Evolutionary conservation across 1,139 yeast species (phyloP), one percentile per base, ranked within the genome.

Genomic region (Kluyveromyces sp.): DNA sequence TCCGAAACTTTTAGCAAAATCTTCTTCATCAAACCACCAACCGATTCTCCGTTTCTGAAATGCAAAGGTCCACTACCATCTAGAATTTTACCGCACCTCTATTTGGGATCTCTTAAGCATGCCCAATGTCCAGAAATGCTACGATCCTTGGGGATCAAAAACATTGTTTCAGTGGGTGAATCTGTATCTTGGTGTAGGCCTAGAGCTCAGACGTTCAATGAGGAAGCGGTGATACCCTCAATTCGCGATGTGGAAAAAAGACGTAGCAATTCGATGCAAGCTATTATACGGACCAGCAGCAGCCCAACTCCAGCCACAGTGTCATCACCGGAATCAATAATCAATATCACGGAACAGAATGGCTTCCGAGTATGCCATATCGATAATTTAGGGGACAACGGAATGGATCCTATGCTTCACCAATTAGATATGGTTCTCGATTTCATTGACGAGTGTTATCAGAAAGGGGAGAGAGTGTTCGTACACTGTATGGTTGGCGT

Each of bases 401-500:
- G 79, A 1, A 68, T 70, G 40, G 78, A 76, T 33, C 66, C 74
- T 33, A 53, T 75, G 42, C 66, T 74, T 0, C 61, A 63, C 25
- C 72, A 72, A 18, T 55, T 74, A 35, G 61, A 64, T 26, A 67
- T 68, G 37, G 67, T 73, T 3, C 55, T 74, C 36, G 56, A 65
- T 0, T 74, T 74, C 47, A 69, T 74, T 33, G 71, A 73, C 30
- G 64, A 63, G 22, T 67, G 69, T 33, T 61, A 66, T 49, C 44
- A 59, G 26, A 50, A 56, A 1, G 60, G 55, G 26, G 75, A 71
- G 36, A 77, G 72, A 33, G 80, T 86, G 0, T 66, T 88, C 44
- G 87, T 86, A 15, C 96, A 88, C 60, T 88, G 96, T 60, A 80
- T 87, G 57, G 94, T 85, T 45, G 96, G 96, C 1, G 96, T 88